A percentile compares a stretch with the other conserved stretches of the same genome.
Conservation (phyloP, 495 filamentous ascomycete genomes). For the Niebla homalea region DNA sequence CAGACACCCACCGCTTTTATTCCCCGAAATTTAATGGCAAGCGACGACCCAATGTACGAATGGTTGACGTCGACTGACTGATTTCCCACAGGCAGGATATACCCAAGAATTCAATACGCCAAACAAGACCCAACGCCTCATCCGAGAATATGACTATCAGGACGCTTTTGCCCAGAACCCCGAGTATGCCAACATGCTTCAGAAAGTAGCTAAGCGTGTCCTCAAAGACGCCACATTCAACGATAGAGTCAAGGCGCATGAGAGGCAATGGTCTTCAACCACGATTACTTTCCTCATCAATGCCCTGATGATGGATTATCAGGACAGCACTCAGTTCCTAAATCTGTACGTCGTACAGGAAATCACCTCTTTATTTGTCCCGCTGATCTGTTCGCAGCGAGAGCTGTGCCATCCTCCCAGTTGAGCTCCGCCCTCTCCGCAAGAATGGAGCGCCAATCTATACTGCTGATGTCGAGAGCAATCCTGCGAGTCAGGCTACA, state of each 20-base stretch:
- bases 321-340: neutral
- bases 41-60: no score
- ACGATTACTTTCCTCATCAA: neutral
- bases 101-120: no score
- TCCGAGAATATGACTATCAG: no score
- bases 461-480: neutral
- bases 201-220: neutral
- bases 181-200: no score
- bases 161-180: no score
- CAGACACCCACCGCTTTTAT: no score
- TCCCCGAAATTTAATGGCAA: no score
- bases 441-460: neutral
- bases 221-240: slow-evolving; percentile 1
- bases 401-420: slow-evolving; percentile 2
- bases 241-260: neutral
- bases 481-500: neutral
- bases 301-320: neutral
- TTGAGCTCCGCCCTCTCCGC: neutral
- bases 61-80: no score
- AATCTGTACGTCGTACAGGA: slow-evolving; percentile 2
- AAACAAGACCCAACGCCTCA: no score
- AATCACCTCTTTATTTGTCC: neutral
- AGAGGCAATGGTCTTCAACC: slow-evolving; percentile 7
- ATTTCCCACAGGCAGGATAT: no score
- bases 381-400: neutral